Conservation (phyloP, 129 eudicot species). For the Pulicaria dysenterica region DNA sequence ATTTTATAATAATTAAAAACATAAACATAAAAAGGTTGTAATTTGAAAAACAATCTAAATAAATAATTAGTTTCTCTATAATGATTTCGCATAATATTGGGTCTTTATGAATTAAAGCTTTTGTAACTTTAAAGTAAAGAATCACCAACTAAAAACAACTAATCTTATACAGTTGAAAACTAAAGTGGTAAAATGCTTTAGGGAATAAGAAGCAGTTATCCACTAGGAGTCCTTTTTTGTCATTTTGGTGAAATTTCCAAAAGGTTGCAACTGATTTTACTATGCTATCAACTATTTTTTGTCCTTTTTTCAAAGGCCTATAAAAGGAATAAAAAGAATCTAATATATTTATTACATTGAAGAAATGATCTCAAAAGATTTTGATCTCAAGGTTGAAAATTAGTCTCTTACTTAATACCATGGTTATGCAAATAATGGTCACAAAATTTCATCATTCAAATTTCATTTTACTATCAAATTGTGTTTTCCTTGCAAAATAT, state of each 20-base stretch:
- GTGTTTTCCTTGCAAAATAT: no score
- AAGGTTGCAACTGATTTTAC: slow-evolving; percentile 33
- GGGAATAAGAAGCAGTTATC: slow-evolving; percentile 37
- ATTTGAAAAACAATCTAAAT: background rate
- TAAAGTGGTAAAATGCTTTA: slow-evolving; percentile 19
- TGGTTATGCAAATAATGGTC: no score
- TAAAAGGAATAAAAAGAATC: background rate
- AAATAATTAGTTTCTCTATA: background rate
- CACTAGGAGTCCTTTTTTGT: slow-evolving; percentile 27
- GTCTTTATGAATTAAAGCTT: background rate
- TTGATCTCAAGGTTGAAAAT: background rate
- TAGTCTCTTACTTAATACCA: no score
- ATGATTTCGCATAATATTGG: background rate
- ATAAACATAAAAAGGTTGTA: background rate
- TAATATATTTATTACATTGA: slow-evolving; percentile 3
- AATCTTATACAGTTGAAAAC: background rate
- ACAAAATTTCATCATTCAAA: no score
- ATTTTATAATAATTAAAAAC: background rate
- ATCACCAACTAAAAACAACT: background rate
- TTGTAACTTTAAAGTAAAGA: background rate
- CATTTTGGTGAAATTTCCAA: slow-evolving; percentile 30
- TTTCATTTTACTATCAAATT: no score
- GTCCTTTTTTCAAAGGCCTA: background rate
- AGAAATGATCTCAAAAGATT: background rate
- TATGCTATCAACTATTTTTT: slow-evolving; percentile 30